These are phyloP conservation scores for Neltuma alba DNA, from an alignment of 306 rosid species.

Conservation along the genomic window DNA sequence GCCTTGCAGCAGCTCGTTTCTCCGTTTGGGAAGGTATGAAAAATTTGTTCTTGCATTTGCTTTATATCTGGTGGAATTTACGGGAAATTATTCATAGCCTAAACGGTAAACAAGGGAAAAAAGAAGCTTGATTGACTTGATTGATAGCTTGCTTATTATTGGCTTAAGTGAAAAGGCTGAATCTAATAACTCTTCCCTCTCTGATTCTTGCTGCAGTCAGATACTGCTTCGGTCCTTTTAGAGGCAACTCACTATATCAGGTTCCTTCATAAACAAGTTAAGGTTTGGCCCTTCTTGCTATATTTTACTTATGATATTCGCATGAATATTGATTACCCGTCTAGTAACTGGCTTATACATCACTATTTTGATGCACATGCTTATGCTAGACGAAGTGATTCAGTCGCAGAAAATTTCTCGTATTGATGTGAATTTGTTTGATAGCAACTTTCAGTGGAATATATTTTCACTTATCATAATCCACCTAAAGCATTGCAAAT, in stretches of 20 bases:
- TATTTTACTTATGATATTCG: conserved; percentile 18
- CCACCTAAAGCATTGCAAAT: neutral
- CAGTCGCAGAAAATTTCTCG: neutral
- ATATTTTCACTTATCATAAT: neutral
- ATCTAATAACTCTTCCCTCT: conserved; percentile 23
- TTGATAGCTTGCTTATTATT: neutral
- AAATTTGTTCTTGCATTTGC: conserved; percentile 29
- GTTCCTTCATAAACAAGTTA: conserved; percentile 96
- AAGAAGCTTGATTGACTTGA: neutral
- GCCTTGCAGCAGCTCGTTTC: conserved; percentile 98
- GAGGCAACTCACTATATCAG: conserved; percentile 94
- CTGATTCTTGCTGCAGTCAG: conserved; percentile 72
- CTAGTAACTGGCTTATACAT: conserved; percentile 19
- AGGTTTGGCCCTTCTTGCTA: conserved; percentile 67
- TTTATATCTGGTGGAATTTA: conserved; percentile 4
- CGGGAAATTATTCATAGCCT: conserved; percentile 11
- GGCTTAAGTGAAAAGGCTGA: conserved; percentile 5
- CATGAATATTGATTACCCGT: neutral
- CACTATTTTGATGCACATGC: conserved; percentile 13
- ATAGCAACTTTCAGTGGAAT: neutral
- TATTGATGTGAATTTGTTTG: conserved; percentile 25
- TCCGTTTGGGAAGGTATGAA: conserved; percentile 87
- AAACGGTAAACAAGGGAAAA: neutral
- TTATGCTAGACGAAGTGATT: conserved; percentile 9
- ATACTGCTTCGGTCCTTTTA: conserved; percentile 90